Evolutionary conservation across 306 rosid genomes (phyloP).

Genomic region (Trifolium dubium): DNA sequence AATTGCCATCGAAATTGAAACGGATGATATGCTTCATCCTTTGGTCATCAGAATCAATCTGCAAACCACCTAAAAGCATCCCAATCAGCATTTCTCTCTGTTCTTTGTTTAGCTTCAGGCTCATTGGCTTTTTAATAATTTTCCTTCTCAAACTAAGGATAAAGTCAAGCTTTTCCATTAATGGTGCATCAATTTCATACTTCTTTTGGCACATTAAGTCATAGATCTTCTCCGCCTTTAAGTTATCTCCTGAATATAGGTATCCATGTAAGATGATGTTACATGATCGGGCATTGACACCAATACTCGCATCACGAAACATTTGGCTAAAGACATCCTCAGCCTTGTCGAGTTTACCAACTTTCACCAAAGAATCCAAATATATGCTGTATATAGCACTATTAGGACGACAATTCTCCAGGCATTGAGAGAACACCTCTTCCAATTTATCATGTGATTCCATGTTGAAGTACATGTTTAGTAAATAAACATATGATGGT

Average conservation of each 20-base stretch:
- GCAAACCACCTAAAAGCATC: slow-evolving; percentile 82
- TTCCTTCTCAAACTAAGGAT: slow-evolving; percentile 75
- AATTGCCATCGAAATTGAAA: slow-evolving; percentile 66
- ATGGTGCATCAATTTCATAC: slow-evolving; percentile 68
- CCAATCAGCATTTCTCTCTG: slow-evolving; percentile 90
- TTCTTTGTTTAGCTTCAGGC: slow-evolving; percentile 78
- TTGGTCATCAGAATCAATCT: slow-evolving; percentile 74
- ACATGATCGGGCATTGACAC: slow-evolving; percentile 80
- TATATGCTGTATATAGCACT: slow-evolving; percentile 69
- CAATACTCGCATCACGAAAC: slow-evolving; percentile 58
- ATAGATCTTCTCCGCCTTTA: slow-evolving; percentile 77
- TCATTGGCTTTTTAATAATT: slow-evolving; percentile 57
- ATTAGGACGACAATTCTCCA: slow-evolving; percentile 77
- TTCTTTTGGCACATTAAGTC: slow-evolving; percentile 77
- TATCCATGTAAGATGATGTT: slow-evolving; percentile 81
- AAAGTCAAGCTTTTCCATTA: slow-evolving; percentile 75
- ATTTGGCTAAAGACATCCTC: slow-evolving; percentile 70
- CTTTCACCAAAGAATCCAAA: slow-evolving; percentile 84
- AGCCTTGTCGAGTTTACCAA: slow-evolving; percentile 72
- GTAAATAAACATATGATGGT: slow-evolving; percentile 68
- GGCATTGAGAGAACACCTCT: slow-evolving; percentile 68
- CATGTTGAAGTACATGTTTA: slow-evolving; percentile 76
- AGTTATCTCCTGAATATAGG: slow-evolving; percentile 63
- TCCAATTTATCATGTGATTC: slow-evolving; percentile 70
- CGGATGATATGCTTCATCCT: slow-evolving; percentile 68